A percentile compares a stretch with the other conserved stretches of the same genome.
Evolutionary conservation across 106 monocot species (phyloP).

Genomic region (Dioscorea zingiberensis): DNA sequence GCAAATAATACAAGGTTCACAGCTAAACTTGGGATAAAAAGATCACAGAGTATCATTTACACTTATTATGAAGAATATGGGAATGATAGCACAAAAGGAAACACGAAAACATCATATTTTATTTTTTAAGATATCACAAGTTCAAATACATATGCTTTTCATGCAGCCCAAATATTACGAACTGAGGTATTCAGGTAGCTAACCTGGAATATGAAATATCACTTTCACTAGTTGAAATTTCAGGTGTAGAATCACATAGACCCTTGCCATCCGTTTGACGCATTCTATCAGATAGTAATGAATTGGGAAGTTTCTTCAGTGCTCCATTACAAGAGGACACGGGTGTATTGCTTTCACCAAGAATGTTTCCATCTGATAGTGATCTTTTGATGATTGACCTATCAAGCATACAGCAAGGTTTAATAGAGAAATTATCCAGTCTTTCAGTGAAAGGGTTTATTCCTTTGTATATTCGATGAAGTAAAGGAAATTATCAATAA

Average conservation of each 20-base stretch:
- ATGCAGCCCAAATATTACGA: too few species aligned
- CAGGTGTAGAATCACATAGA: slow-evolving; percentile 59
- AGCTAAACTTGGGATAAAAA: too few species aligned
- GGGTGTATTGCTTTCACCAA: slow-evolving; percentile 30
- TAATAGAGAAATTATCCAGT: slow-evolving; percentile 5
- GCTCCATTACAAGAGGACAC: slow-evolving; percentile 22
- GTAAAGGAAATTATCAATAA: too few species aligned
- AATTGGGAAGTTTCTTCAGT: slow-evolving; percentile 18
- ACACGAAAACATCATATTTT: too few species aligned
- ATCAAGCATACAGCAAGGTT: slow-evolving; percentile 17
- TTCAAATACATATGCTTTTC: too few species aligned
- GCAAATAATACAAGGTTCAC: too few species aligned
- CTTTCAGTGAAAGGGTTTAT: background rate
- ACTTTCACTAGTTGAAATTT: slow-evolving; percentile 46
- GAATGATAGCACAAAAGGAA: too few species aligned
- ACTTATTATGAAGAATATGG: too few species aligned
- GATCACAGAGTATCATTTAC: too few species aligned
- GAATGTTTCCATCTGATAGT: slow-evolving; percentile 77
- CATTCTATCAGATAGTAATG: slow-evolving; percentile 20
- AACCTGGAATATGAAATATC: slow-evolving; percentile 61
- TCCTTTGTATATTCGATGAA: too few species aligned
- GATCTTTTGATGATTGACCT: slow-evolving; percentile 83
- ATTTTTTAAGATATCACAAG: too few species aligned
- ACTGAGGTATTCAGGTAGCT: too few species aligned
- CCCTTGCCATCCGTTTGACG: slow-evolving; percentile 17